Base-by-base conservation (phyloP, 1,284 basidiomycete genomes). In the Fomes fomentarius region DNA sequence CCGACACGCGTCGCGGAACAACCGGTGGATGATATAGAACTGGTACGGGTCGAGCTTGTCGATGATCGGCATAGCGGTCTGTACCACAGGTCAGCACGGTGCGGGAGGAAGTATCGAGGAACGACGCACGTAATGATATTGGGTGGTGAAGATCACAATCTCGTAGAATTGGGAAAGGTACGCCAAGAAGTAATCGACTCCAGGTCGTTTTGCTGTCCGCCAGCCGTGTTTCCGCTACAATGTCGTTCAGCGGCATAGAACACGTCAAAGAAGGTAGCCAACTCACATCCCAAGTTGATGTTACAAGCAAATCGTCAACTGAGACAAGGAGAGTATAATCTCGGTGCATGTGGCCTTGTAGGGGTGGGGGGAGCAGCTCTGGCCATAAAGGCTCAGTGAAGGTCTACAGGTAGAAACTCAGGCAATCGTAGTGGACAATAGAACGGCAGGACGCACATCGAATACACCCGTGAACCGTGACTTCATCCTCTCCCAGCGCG, bases 111-210 rank as follows among this genome's bases (percentile, higher is more conserved):
- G 26, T 24, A 2, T 4, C 11, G 21, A 12, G 42, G 6, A n/a
- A 38, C 39, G 24, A 80, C 91, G 54, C 63, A 95, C 94, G 72
- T 96, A 98, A 64, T 84, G 80, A 49, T 93, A 86, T 74, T 98
- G 94, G 9, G 87, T 83, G 12, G 96, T 98, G 77, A 98, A 99
- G 51, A 99, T 79, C 21, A 99, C 96, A 58, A 99, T 87, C 77
- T 99, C 96, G 73, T 94, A 99, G 75, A 98, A 98, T 68, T 98
- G 96, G 0, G 94, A 94, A 39, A 99, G 82, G 72, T 99, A 98
- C 30, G 85, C 95, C 46, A 99, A 79, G 82, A 98, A 99, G 74
- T 98, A 98, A 71, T 99, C 97, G 9, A 96, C 90, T 3, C 97
- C 97, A 1, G 96, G 96, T 47, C 97, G 86, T 73, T 96, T 96